Evolutionary conservation across 139 green algal genomes (phyloP).

Genomic region (Volvox africanus): DNA sequence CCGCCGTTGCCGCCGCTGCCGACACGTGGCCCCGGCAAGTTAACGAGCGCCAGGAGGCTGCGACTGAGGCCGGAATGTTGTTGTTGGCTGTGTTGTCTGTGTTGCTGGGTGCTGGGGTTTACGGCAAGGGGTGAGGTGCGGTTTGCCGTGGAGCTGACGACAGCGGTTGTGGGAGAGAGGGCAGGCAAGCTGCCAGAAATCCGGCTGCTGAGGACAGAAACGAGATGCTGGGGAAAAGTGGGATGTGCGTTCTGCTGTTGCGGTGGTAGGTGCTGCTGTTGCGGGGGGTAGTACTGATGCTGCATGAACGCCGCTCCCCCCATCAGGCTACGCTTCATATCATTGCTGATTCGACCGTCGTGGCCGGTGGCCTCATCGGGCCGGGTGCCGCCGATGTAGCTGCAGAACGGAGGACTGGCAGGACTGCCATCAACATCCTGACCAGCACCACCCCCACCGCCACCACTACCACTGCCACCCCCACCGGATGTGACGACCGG

Average conservation of each 20-base stretch:
- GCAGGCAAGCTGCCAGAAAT: background rate
- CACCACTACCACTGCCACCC: too few relatives aligned
- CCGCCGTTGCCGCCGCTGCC: background rate
- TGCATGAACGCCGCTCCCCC: background rate
- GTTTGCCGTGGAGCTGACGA: background rate
- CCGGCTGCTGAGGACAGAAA: background rate
- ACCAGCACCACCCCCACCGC: background rate
- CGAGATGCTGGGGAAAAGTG: background rate
- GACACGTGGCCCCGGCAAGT: background rate
- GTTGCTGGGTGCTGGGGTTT: background rate
- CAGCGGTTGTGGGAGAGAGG: background rate
- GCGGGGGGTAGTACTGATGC: background rate
- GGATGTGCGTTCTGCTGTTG: background rate
- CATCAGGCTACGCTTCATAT: background rate
- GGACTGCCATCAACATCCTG: background rate
- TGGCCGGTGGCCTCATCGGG: background rate
- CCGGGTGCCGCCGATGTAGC: background rate
- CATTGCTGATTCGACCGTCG: too few relatives aligned
- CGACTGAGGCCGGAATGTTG: background rate
- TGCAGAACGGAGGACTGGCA: background rate
- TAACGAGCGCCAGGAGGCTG: slow-evolving; percentile 8
- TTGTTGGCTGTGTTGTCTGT: background rate
- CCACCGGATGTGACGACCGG: background rate
- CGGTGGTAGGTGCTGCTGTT: background rate
- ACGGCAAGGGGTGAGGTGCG: background rate